These are phyloP conservation scores for Phoenix dactylifera DNA, from an alignment of 176 grass and related monocot genomes.

Conservation along the genomic window DNA sequence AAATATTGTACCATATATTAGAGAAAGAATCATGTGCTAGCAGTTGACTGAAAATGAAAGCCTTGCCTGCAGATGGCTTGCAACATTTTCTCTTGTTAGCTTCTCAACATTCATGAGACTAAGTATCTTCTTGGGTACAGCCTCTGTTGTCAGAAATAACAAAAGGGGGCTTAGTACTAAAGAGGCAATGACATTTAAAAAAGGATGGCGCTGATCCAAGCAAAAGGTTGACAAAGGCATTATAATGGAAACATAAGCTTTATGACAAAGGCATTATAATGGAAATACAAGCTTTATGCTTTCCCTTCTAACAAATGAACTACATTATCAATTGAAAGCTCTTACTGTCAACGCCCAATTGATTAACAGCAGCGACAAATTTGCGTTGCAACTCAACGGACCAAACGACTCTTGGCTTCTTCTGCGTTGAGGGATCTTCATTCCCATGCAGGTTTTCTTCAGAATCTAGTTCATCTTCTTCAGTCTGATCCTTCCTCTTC, in stretches of 20 bases:
- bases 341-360: slow-evolving; percentile 57
- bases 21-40: neutral
- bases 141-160: slow-evolving; percentile 28
- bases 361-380: slow-evolving; percentile 39
- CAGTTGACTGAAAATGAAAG: neutral
- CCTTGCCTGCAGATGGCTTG: slow-evolving; percentile 67
- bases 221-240: no score
- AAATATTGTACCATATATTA: no score
- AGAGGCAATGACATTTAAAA: neutral
- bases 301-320: no score
- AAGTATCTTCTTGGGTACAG: slow-evolving; percentile 65
- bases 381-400: slow-evolving; percentile 31
- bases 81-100: slow-evolving; percentile 46
- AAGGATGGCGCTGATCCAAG: neutral
- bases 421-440: neutral
- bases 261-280: no score
- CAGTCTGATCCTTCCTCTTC: slow-evolving; percentile 24
- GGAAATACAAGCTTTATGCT: no score
- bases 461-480: slow-evolving; percentile 1
- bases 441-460: slow-evolving; percentile 18
- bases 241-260: no score
- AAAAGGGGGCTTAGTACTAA: neutral
- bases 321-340: neutral
- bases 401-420: slow-evolving; percentile 51
- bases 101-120: slow-evolving; percentile 48